Evolutionary conservation across 352 stramenopile species (phyloP), one percentile per base, ranked within the genome.

Genomic region (Pythium sp.): DNA sequence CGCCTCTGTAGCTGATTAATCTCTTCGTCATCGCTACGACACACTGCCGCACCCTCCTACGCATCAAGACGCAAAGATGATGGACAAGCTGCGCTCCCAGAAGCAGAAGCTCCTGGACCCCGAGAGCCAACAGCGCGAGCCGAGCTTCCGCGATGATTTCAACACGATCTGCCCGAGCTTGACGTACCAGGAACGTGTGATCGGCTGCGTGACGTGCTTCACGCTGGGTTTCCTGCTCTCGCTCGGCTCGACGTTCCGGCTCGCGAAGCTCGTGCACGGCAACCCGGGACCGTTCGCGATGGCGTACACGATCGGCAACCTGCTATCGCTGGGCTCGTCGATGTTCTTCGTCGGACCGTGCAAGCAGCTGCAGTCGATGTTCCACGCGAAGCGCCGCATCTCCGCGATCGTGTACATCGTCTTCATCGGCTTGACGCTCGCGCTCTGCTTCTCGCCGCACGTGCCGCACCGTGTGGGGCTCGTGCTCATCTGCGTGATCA

Each of bases 281-380:
- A 89, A 93, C 55, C 89, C 89, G 2, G 87, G 78, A 5, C 89
- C 89, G 2, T 97, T 97, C 63, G 88, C 89, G 1, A 84, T 93
- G 58, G 85, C 82, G 58, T 97, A 95, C 71, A 95, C 86, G 2
- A 84, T 97, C 43, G 89, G 89, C 28, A 97, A 97, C 67, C 43
- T 95, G 20, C 69, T 97, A 11, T 91, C 85, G 55, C 75, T 97
- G n/a, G 69, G 78, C 47, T 92, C 76, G 47, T 92, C 89, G 18
- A 93, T 84, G 62, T 95, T 97, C 74, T 97, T 95, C 67, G 84
- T 94, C 22, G 89, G 89, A 0, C 89, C 89, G 20, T 86, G 73
- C 75, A 91, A 91, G 64, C 89, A 97, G 66, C 14, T 89, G 41
- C 72, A 94, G 73, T 91, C 76, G 18, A 97, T 97, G 89, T 94